Base-by-base conservation (phyloP, 163 green algal genomes). In the Smithsoniella earleae region DNA sequence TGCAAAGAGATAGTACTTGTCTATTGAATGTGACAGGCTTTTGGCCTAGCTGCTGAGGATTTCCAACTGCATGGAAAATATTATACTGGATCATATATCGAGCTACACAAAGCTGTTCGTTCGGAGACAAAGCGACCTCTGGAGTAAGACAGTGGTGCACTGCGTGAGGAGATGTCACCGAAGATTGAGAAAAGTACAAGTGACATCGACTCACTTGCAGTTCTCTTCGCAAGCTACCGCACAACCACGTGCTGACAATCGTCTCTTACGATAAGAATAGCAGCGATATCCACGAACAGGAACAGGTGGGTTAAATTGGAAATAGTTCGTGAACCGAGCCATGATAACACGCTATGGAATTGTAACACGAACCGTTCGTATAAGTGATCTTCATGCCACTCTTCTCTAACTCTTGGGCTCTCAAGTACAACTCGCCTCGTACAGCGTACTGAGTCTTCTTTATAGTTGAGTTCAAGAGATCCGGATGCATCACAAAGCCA, bases 301-400 rank as follows among this genome's bases (percentile, higher is more conserved):
- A 49, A 13, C 40, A 22, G 40, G 40, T 49, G 40, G 10, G 40
- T 49, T 49, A 49, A 49, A 10, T 10, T 49, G 40, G 31, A 25
- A 25, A 66, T 10, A 34, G 27, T 66, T 13, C 8, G 27, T 13
- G 54, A 10, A 45, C 44, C 54, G 27, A 20, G 54, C 54, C 27
- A 66, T 20, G 40, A 49, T 22, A 49, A 49, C 40, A 49, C 40
- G n/a, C 13, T 8, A 66, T 45, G 28, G 13, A 66, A 66, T 43
- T 34, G 27, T 20, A 66, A 36, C 4, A 43, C 82, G 1, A 36
- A 91, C 88, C 87, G 69, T 96, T 96, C 8, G 89, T 95, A 82
- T 92, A 94, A 63, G 93, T 96, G 49, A 96, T 91, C 33, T 95
- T 86, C 76, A 82, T 88, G 49, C 90, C 90, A 66, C 85, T 66